Conservation (phyloP, 2,329 filamentous ascomycete species). For the Chaetomium sp. region DNA sequence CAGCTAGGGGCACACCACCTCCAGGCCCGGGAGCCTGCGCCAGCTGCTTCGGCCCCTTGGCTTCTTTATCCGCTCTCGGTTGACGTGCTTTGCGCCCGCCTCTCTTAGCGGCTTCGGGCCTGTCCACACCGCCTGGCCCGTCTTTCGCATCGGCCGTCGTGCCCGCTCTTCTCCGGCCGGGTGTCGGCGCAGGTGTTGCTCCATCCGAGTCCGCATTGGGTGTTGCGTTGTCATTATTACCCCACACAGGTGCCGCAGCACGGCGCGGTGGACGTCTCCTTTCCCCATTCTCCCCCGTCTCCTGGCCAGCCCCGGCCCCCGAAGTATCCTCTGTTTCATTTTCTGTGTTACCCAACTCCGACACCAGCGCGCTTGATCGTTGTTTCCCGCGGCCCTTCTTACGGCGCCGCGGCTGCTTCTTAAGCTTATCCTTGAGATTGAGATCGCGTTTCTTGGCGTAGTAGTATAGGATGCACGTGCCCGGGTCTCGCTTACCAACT, state of each 20-base stretch:
- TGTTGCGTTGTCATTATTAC: slow-evolving; percentile 49
- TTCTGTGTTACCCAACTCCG: slow-evolving; percentile 57
- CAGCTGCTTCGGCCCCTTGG: slow-evolving; percentile 35
- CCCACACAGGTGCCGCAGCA: slow-evolving; percentile 66
- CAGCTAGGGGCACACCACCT: slow-evolving; percentile 25
- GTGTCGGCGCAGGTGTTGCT: slow-evolving; percentile 51
- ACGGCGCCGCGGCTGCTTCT: slow-evolving; percentile 54
- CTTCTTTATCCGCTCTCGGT: slow-evolving; percentile 39
- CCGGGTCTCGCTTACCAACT: slow-evolving; percentile 63
- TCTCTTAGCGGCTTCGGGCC: slow-evolving; percentile 33
- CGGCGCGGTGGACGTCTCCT: slow-evolving; percentile 51
- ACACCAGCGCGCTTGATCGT: slow-evolving; percentile 57
- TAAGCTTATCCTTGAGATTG: slow-evolving; percentile 70
- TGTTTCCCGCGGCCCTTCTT: slow-evolving; percentile 54
- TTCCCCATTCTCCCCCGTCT: slow-evolving; percentile 54
- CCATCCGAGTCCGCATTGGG: slow-evolving; percentile 50
- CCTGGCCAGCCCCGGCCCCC: slow-evolving; percentile 31
- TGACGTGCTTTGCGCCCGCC: slow-evolving; percentile 33
- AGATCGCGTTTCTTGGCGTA: slow-evolving; percentile 71
- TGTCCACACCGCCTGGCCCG: slow-evolving; percentile 34
- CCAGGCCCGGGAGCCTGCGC: slow-evolving; percentile 37
- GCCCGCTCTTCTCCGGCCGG: slow-evolving; percentile 43
- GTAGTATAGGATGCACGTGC: slow-evolving; percentile 79
- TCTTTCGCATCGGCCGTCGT: slow-evolving; percentile 15
- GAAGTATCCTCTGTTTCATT: slow-evolving; percentile 45